A percentile compares a stretch with the other conserved stretches of the same genome.
Evolutionary conservation across 2,329 filamentous ascomycete species (phyloP).

Genomic region (Colletotrichum magnum): DNA sequence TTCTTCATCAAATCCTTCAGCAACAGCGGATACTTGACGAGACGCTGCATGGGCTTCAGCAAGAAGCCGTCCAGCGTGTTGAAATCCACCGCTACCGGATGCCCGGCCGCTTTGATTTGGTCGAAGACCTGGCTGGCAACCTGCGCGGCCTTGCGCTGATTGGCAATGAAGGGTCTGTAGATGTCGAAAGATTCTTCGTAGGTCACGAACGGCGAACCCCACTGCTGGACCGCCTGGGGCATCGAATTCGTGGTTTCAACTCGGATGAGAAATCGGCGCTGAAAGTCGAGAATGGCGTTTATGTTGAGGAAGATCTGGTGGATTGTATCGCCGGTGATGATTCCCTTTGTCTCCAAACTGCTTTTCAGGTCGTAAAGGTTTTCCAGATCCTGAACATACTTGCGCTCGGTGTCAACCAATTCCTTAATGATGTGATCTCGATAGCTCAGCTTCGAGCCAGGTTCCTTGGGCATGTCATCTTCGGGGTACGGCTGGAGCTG

Average conservation of each 20-base stretch:
- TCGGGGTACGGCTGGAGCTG: constrained; percentile 72
- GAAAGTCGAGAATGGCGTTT: constrained; percentile 94
- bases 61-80: constrained; percentile 93
- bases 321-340: constrained; percentile 89
- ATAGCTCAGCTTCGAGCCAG: constrained; percentile 78
- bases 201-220: constrained; percentile 91
- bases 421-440: constrained; percentile 93
- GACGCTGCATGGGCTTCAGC: constrained; percentile 94
- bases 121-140: constrained; percentile 89
- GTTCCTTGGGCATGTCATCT: constrained; percentile 63
- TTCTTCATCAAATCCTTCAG: constrained; percentile 93
- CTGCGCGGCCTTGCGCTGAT: constrained; percentile 90
- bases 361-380: constrained; percentile 94
- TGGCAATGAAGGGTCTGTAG: constrained; percentile 97
- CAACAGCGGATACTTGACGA: constrained; percentile 94
- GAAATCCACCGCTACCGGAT: constrained; percentile 86
- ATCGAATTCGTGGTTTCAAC: constrained; percentile 96
- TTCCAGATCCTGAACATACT: constrained; percentile 97
- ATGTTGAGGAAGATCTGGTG: constrained; percentile 98
- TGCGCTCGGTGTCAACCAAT: constrained; percentile 93
- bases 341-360: constrained; percentile 87
- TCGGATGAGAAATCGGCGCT: constrained; percentile 93
- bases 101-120: constrained; percentile 83
- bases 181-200: constrained; percentile 92
- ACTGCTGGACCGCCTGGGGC: constrained; percentile 83